Conservation (phyloP, 2,329 filamentous ascomycete genomes). For the Arachnopeziza araneosa region DNA sequence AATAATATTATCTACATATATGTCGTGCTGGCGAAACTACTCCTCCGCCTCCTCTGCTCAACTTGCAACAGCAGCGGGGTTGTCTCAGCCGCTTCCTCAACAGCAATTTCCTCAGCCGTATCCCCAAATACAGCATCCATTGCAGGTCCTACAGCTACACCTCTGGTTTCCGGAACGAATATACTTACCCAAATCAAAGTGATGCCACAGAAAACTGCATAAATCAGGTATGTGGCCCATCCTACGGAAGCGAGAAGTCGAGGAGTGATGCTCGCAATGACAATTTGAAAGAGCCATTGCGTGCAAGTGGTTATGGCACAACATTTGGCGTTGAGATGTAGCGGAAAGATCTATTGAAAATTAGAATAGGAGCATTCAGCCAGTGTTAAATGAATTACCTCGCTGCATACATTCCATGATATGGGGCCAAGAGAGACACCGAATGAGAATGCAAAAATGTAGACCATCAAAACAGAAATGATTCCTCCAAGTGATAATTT, state of each 20-base stretch:
- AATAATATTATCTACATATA: not conserved
- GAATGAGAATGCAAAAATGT: slow-evolving; percentile 63
- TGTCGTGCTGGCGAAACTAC: not conserved
- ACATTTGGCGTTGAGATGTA: slow-evolving; percentile 61
- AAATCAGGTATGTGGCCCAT: slow-evolving; percentile 22
- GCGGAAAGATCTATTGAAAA: slow-evolving; percentile 61
- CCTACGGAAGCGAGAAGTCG: slow-evolving; percentile 20
- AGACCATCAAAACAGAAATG: slow-evolving; percentile 63
- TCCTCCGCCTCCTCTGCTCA: not conserved
- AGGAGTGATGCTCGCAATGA: slow-evolving; percentile 45
- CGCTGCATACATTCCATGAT: slow-evolving; percentile 46
- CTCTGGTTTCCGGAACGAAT: slow-evolving; percentile 64
- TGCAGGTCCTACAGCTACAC: slow-evolving; percentile 23
- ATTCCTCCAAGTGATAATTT: slow-evolving; percentile 38
- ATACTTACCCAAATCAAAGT: slow-evolving; percentile 33
- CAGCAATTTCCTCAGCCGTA: not conserved
- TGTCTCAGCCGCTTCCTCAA: not conserved
- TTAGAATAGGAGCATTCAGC: slow-evolving; percentile 38
- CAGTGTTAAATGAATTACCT: slow-evolving; percentile 41
- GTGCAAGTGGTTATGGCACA: slow-evolving; percentile 62
- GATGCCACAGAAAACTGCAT: slow-evolving; percentile 10
- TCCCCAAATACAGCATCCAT: not conserved
- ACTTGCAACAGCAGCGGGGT: not conserved
- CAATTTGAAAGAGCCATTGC: slow-evolving; percentile 64
- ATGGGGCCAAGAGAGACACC: slow-evolving; percentile 63